These are phyloP conservation scores for Talaromyces sp. DNA, from an alignment of 2,329 filamentous ascomycete species.

Conservation along the genomic window DNA sequence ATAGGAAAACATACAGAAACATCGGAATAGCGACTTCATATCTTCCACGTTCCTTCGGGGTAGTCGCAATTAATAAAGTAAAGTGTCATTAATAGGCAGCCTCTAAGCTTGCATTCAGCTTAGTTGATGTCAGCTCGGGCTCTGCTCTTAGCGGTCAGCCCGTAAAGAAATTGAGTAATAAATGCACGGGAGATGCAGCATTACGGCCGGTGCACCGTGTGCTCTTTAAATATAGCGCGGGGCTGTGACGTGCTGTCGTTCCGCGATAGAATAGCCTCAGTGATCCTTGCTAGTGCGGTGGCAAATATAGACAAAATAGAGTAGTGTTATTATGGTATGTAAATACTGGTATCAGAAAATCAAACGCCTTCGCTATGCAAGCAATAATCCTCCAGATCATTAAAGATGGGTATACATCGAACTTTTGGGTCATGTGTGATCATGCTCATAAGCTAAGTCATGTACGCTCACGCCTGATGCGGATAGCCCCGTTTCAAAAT, in stretches of 20 bases:
- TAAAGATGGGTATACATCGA: not conserved
- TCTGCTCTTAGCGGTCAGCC: not conserved
- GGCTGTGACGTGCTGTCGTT: not conserved
- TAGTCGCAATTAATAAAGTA: not conserved
- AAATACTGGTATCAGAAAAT: not conserved
- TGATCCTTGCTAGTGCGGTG: not conserved
- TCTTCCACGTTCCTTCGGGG: not conserved
- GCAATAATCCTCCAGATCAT: not conserved
- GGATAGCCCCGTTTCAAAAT: not conserved
- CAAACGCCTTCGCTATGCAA: conserved; percentile 2
- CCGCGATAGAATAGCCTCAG: not conserved
- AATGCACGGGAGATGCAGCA: no score
- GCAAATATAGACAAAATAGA: not conserved
- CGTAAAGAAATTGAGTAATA: not conserved
- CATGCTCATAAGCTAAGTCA: conserved; percentile 14
- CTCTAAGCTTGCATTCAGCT: not conserved
- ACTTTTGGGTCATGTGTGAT: not conserved
- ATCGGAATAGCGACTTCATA: not conserved
- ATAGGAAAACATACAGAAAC: not conserved
- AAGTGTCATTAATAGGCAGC: not conserved
- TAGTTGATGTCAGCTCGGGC: not conserved
- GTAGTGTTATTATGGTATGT: not conserved
- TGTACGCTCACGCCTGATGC: conserved; percentile 5
- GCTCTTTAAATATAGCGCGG: not conserved
- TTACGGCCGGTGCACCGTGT: not conserved